phyloP scores from a whole-genome alignment of 352 stramenopile genomes.

The Phytopythium ostracodes region DNA sequence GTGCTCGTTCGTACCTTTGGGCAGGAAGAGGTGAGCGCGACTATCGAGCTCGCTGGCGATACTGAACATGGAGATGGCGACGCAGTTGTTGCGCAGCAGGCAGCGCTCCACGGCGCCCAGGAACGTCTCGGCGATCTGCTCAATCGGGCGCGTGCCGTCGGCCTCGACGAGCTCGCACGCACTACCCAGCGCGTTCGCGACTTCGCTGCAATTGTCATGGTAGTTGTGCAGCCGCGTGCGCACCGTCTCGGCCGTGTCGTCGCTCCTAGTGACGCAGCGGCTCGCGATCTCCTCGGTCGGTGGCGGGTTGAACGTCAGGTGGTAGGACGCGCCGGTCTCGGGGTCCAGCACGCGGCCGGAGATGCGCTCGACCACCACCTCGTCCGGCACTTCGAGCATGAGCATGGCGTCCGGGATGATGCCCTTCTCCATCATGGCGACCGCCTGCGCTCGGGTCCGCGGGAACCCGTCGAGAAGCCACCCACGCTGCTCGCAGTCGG shows the following conservation, averaged over 20 bases:
- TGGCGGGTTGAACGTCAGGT: conserved; percentile 84
- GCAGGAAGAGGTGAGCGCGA: conserved; percentile 47
- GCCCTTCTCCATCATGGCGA: conserved; percentile 44
- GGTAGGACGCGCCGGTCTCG: conserved; percentile 91
- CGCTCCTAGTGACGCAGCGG: conserved; percentile 60
- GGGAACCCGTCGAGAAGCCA: conserved; percentile 96
- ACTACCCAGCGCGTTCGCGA: conserved; percentile 30
- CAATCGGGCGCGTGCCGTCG: conserved; percentile 47
- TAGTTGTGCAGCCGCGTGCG: conserved; percentile 85
- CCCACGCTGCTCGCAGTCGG: conserved; percentile 65
- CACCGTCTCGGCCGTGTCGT: conserved; percentile 90
- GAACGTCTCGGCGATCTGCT: conserved; percentile 50
- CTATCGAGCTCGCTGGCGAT: conserved; percentile 34
- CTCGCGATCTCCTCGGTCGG: conserved; percentile 49
- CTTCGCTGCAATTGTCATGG: conserved; percentile 59
- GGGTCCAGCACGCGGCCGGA: conserved; percentile 90
- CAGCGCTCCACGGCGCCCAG: conserved; percentile 43
- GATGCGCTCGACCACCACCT: conserved; percentile 93
- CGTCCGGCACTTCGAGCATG: conserved; percentile 92
- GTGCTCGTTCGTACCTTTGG: conserved; percentile 38
- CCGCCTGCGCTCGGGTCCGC: conserved; percentile 82
- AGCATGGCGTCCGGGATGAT: conserved; percentile 92
- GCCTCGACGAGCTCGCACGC: conserved; percentile 41
- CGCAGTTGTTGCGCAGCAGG: conserved; percentile 59
- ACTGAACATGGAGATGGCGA: conserved; percentile 48